A percentile compares a stretch with the other conserved stretches of the same genome.
Evolutionary conservation across 1,139 yeast genomes (phyloP).

Genomic region (Geotrichum candidum): DNA sequence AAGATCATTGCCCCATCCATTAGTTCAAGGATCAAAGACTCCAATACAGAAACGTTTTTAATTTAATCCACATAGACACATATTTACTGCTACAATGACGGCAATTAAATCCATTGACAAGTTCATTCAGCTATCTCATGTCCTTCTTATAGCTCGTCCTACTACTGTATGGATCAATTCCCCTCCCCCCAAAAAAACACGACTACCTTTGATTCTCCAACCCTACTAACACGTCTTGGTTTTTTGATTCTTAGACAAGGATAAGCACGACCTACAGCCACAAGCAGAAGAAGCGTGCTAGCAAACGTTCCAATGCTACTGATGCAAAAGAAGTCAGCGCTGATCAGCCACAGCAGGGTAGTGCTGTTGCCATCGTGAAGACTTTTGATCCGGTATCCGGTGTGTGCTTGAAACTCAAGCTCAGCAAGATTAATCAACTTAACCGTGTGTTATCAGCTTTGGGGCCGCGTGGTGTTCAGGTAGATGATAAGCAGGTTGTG

Average conservation of each 20-base stretch:
- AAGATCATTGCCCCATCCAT: background rate
- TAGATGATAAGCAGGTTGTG: slow-evolving; percentile 14
- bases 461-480: slow-evolving; percentile 73
- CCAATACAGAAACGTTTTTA: background rate
- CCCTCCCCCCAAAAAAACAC: background rate
- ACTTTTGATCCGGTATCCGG: slow-evolving; percentile 70
- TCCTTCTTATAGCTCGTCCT: slow-evolving; percentile 46
- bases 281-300: slow-evolving; percentile 25
- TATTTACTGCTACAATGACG: slow-evolving; percentile 29
- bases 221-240: slow-evolving; percentile 5
- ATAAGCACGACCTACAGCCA: slow-evolving; percentile 47
- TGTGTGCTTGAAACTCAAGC: slow-evolving; percentile 54
- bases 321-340: slow-evolving; percentile 3
- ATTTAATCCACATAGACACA: background rate
- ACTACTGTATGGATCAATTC: slow-evolving; percentile 33
- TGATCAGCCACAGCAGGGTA: slow-evolving; percentile 18
- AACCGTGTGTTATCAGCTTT: slow-evolving; percentile 73
- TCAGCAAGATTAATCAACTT: slow-evolving; percentile 68
- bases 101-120: slow-evolving; percentile 43
- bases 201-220: background rate
- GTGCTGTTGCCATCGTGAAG: slow-evolving; percentile 52
- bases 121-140: slow-evolving; percentile 45
- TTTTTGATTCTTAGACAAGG: slow-evolving; percentile 22
- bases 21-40: background rate
- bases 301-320: slow-evolving; percentile 24